Evolutionary conservation across 345 rosid genomes (phyloP).

Genomic region (Turnera subulata): DNA sequence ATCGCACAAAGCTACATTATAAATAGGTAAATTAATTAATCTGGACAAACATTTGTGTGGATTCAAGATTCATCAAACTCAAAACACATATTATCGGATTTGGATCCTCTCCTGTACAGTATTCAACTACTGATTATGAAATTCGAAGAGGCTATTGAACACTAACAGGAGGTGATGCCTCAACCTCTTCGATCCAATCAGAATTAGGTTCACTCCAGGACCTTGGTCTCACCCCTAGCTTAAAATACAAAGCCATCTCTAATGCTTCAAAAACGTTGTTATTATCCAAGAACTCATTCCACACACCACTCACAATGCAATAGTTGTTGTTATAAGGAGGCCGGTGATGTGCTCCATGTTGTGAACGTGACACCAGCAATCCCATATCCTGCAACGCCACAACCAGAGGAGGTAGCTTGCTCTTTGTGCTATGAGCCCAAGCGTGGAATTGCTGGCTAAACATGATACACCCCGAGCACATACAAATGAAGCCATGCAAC

Average conservation of each 20-base stretch:
- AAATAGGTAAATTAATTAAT: no score
- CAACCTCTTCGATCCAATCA: slow-evolving; percentile 58
- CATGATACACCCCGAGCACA: slow-evolving; percentile 69
- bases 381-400: slow-evolving; percentile 68
- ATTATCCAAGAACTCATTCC: slow-evolving; percentile 67
- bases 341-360: slow-evolving; percentile 73
- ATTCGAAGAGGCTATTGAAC: slow-evolving; percentile 5
- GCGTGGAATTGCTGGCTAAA: slow-evolving; percentile 92
- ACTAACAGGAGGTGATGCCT: slow-evolving; percentile 22
- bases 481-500: slow-evolving; percentile 49
- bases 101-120: no score
- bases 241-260: slow-evolving; percentile 66
- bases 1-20: no score
- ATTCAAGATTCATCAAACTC: no score
- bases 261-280: slow-evolving; percentile 58
- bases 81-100: no score
- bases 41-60: no score
- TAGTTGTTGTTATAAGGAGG: slow-evolving; percentile 79
- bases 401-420: slow-evolving; percentile 64
- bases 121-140: no score
- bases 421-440: slow-evolving; percentile 94
- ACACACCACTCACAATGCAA: slow-evolving; percentile 83
- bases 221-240: slow-evolving; percentile 59
- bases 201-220: slow-evolving; percentile 77
- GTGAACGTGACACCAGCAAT: slow-evolving; percentile 58